These are phyloP conservation scores for Amaranthus tricolor DNA, from an alignment of 179 eudicot genomes.

Conservation along the genomic window DNA sequence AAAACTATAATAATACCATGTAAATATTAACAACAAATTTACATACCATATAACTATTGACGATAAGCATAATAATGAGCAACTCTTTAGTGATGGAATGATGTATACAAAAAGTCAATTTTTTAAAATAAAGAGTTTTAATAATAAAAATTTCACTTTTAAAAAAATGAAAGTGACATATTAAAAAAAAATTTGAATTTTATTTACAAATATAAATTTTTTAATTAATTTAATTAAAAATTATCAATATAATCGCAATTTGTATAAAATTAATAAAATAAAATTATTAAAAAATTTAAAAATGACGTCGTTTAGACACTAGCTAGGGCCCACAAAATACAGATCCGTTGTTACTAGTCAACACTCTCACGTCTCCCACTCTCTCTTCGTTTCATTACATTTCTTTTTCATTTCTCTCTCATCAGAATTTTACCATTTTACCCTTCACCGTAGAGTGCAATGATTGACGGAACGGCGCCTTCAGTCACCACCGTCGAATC, in stretches of 20 bases:
- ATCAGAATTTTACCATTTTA: conserved; percentile 32
- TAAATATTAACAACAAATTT: too few relatives aligned
- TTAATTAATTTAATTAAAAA: too few relatives aligned
- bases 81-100: too few relatives aligned
- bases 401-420: conserved; percentile 2
- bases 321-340: background rate
- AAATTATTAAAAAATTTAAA: background rate
- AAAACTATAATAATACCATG: too few relatives aligned
- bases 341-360: conserved; percentile 37
- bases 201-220: too few relatives aligned
- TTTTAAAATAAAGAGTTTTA: too few relatives aligned
- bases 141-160: background rate
- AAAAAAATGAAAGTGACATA: background rate
- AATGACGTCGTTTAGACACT: conserved; percentile 2
- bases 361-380: conserved; percentile 33
- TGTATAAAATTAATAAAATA: background rate
- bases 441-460: conserved; percentile 29
- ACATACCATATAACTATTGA: too few relatives aligned
- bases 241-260: background rate
- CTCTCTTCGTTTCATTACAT: background rate
- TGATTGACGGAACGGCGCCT: conserved; percentile 9
- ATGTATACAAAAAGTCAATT: too few relatives aligned
- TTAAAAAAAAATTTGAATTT: background rate
- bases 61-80: too few relatives aligned
- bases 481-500: conserved; percentile 29